Conservation (phyloP, 78 protist species). For the Polysphondylium violaceum region DNA sequence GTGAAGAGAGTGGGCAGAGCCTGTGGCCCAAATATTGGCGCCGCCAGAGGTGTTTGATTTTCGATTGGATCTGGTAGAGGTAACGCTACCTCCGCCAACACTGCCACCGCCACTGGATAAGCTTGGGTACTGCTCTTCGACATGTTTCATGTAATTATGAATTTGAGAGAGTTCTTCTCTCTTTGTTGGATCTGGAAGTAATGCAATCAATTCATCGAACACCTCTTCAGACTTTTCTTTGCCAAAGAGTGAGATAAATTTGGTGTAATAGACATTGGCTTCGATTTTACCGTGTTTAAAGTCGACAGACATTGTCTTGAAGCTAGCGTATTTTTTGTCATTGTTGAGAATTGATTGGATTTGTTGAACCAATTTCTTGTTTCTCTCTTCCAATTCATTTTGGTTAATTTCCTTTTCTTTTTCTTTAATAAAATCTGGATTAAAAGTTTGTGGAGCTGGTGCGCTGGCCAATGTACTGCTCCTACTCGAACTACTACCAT, state of each 20-base stretch:
- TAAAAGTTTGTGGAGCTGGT: slow-evolving; percentile 40
- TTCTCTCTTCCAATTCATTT: slow-evolving; percentile 51
- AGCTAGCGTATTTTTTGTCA: slow-evolving; percentile 25
- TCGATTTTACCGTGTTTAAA: slow-evolving; percentile 42
- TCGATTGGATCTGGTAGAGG: slow-evolving; percentile 13
- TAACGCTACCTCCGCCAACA: neutral
- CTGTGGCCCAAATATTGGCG: slow-evolving; percentile 37
- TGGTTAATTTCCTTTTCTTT: slow-evolving; percentile 31
- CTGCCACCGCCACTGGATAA: neutral
- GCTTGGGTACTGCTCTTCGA: slow-evolving; percentile 71
- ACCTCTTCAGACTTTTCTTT: slow-evolving; percentile 17
- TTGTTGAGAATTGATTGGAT: slow-evolving; percentile 26
- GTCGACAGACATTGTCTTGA: slow-evolving; percentile 31
- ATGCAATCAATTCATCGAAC: slow-evolving; percentile 47
- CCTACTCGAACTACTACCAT: neutral
- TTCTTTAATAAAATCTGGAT: slow-evolving; percentile 66
- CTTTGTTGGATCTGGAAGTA: slow-evolving; percentile 54
- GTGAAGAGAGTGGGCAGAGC: slow-evolving; percentile 14
- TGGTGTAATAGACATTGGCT: slow-evolving; percentile 47
- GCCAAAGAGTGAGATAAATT: slow-evolving; percentile 50
- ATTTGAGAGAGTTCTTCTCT: slow-evolving; percentile 42
- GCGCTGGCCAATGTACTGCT: neutral
- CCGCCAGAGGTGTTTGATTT: neutral
- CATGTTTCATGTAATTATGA: slow-evolving; percentile 49
- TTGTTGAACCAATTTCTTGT: slow-evolving; percentile 8